A percentile compares a stretch with the other conserved stretches of the same genome.
These are phyloP conservation scores for Geotrichum australiense DNA, from an alignment of 1,139 yeast species.

Conservation along the genomic window DNA sequence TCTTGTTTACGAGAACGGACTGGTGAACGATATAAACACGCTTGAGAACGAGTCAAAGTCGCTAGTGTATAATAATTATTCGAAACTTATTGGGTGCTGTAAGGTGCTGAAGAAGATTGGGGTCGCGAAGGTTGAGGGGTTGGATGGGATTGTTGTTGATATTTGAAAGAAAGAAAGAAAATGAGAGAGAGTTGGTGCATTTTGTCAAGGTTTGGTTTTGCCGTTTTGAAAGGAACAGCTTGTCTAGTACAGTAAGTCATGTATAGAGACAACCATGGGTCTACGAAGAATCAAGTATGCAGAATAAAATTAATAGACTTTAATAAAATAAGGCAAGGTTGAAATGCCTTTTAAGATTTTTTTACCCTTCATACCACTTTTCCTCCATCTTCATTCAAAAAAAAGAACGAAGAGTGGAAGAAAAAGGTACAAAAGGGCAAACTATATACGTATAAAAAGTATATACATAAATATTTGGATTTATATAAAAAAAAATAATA, in stretches of 20 bases:
- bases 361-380: no score
- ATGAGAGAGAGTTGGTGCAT: neutral
- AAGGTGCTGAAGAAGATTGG: conserved; percentile 4
- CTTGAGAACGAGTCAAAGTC: conserved; percentile 40
- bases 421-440: no score
- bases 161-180: neutral
- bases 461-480: no score
- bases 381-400: no score
- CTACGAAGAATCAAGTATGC: neutral
- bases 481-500: conserved; percentile 5
- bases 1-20: conserved; percentile 30
- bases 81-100: conserved; percentile 36
- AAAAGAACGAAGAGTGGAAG: no score
- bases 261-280: neutral
- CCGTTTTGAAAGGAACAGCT: no score
- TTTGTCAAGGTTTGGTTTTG: no score
- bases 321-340: no score
- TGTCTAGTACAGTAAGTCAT: neutral
- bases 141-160: conserved; percentile 2
- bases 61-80: conserved; percentile 39
- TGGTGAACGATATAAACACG: conserved; percentile 32
- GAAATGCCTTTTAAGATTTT: no score
- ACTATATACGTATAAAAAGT: no score
- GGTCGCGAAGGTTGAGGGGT: neutral
- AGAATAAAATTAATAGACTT: no score